phyloP scores from a whole-genome alignment of 2,329 filamentous ascomycete genomes.

The Fusarium sp. region DNA sequence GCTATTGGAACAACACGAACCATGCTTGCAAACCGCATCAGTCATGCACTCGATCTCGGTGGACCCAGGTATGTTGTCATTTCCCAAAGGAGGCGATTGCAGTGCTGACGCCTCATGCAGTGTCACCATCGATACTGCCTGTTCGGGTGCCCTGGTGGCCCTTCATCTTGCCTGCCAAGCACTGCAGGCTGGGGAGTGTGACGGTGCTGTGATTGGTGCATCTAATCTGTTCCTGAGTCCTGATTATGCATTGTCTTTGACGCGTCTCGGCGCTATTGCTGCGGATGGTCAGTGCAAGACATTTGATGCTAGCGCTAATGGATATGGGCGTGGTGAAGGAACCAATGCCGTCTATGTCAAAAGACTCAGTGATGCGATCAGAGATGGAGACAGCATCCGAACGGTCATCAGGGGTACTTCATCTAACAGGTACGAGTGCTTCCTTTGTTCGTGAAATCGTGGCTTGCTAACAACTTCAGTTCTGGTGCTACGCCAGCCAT shows the following conservation, averaged over 20 bases:
- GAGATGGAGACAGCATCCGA: slow-evolving; percentile 61
- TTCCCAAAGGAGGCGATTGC: background rate
- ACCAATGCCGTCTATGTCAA: slow-evolving; percentile 64
- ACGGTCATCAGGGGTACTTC: slow-evolving; percentile 59
- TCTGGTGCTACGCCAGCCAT: slow-evolving; percentile 62
- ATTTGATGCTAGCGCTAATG: slow-evolving; percentile 60
- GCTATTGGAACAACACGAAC: slow-evolving; percentile 41
- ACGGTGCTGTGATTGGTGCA: slow-evolving; percentile 47
- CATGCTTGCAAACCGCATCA: slow-evolving; percentile 41
- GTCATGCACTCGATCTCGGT: slow-evolving; percentile 39
- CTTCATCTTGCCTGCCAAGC: slow-evolving; percentile 53
- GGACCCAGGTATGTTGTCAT: slow-evolving; percentile 34
- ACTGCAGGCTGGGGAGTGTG: slow-evolving; percentile 46
- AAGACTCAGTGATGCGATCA: slow-evolving; percentile 60
- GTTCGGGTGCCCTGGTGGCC: slow-evolving; percentile 55
- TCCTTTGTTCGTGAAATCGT: accelerated
- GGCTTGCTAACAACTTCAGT: slow-evolving; percentile 20
- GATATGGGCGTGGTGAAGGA: slow-evolving; percentile 68
- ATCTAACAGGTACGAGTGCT: slow-evolving; percentile 51
- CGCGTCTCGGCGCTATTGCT: slow-evolving; percentile 39
- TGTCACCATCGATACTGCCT: slow-evolving; percentile 58
- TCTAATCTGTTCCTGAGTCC: slow-evolving; percentile 44
- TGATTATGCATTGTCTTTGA: slow-evolving; percentile 40
- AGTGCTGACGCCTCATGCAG: slow-evolving; percentile 39
- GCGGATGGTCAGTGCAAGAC: slow-evolving; percentile 52